Conservation (phyloP, 2,329 filamentous ascomycete genomes). For the Colletotrichum cereale region DNA sequence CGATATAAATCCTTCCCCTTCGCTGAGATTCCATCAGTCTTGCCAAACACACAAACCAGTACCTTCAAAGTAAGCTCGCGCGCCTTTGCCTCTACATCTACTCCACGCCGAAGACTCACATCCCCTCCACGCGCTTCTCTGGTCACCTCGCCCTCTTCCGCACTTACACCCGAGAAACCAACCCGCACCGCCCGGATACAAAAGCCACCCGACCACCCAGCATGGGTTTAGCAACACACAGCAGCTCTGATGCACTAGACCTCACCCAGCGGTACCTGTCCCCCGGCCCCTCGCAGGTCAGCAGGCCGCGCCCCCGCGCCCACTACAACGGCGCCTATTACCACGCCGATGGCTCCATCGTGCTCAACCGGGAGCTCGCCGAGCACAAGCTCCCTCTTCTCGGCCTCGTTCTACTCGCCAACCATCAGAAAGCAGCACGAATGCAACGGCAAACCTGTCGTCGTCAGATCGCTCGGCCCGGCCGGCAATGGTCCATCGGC, state of each 20-base stretch:
- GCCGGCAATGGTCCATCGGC: constrained; percentile 20
- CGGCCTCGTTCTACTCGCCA: constrained; percentile 26
- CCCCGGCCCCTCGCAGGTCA: constrained; percentile 24
- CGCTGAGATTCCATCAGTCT: constrained; percentile 5
- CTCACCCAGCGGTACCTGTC: constrained; percentile 24
- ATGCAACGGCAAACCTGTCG: constrained; percentile 1
- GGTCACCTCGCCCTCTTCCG: neutral
- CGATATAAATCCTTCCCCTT: constrained; percentile 26
- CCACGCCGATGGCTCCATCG: constrained; percentile 20
- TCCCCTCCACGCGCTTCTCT: constrained; percentile 6
- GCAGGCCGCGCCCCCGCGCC: constrained; percentile 1
- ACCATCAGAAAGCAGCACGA: constrained; percentile 5
- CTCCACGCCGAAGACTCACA: constrained; percentile 1
- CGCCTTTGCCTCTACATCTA: constrained; percentile 16
- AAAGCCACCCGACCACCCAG: neutral
- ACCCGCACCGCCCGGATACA: neutral
- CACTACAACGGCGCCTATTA: constrained; percentile 27
- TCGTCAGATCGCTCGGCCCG: constrained; percentile 2
- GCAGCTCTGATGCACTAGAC: constrained; percentile 25
- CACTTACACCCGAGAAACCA: neutral
- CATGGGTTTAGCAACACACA: constrained; percentile 31
- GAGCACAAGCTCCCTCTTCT: constrained; percentile 27
- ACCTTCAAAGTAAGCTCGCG: neutral
- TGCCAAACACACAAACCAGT: neutral
- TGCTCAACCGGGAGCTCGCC: constrained; percentile 13